Evolutionary conservation across 129 eudicot genomes (phyloP).

Genomic region (Flaveria linearis): DNA sequence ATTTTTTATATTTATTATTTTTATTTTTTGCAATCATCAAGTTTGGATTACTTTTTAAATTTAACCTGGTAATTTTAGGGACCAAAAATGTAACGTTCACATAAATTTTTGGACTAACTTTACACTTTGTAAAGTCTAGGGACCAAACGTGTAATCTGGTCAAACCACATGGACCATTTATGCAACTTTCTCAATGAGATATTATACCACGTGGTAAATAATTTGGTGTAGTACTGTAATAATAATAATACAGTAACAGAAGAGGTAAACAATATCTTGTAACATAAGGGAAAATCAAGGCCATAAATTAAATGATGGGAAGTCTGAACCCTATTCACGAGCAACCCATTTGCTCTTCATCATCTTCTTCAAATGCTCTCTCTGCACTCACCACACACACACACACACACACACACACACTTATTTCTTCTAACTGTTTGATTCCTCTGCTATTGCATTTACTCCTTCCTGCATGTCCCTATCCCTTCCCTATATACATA

Average conservation of each 20-base stretch:
- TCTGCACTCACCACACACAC: constrained; percentile 34
- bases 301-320: constrained; percentile 28
- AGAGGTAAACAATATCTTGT: not conserved
- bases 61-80: too few species aligned
- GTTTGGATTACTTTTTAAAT: too few species aligned
- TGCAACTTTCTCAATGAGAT: too few species aligned
- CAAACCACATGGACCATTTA: too few species aligned
- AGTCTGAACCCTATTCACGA: constrained; percentile 31
- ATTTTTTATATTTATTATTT: too few species aligned
- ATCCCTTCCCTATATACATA: constrained; percentile 6
- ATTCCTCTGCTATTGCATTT: constrained; percentile 42
- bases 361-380: constrained; percentile 35
- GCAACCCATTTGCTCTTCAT: constrained; percentile 41
- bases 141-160: too few species aligned
- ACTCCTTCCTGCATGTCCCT: constrained; percentile 30
- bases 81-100: too few species aligned
- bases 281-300: constrained; percentile 5
- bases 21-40: too few species aligned
- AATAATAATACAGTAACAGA: not conserved
- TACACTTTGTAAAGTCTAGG: too few species aligned
- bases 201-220: too few species aligned
- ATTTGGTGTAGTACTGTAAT: not conserved
- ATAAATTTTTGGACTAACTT: too few species aligned
- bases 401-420: constrained; percentile 37
- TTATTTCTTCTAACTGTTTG: constrained; percentile 43